phyloP scores from a whole-genome alignment of 768 basidiomycete genomes.

The Sporobolomyces roseus region DNA sequence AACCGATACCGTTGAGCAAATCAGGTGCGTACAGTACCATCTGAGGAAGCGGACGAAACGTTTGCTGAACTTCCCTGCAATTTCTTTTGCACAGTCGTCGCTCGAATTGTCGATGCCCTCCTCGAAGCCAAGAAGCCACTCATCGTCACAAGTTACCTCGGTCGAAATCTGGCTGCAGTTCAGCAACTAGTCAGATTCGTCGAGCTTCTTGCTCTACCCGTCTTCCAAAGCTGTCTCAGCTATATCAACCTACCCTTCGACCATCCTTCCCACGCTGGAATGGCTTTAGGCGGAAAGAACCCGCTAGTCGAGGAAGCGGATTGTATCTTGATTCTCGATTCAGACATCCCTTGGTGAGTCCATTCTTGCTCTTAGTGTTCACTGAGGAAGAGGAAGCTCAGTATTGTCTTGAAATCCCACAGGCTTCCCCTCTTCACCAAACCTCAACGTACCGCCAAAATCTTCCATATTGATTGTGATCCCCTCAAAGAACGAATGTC shows the following conservation, averaged over 20 bases:
- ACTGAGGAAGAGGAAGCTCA: too few relatives aligned
- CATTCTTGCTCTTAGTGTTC: too few relatives aligned
- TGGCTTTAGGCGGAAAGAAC: background rate
- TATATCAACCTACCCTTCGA: constrained; percentile 59
- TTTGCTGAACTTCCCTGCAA: too few relatives aligned
- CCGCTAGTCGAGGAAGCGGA: constrained; percentile 52
- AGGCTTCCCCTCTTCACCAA: constrained; percentile 49
- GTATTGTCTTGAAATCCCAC: background rate
- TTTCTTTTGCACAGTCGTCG: constrained; percentile 43
- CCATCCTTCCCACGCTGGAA: constrained; percentile 46
- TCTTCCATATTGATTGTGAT: constrained; percentile 64
- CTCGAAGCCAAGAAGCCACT: constrained; percentile 57
- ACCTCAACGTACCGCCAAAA: constrained; percentile 49
- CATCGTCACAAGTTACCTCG: constrained; percentile 64
- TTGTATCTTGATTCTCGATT: constrained; percentile 63
- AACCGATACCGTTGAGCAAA: constrained; percentile 55
- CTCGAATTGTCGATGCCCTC: constrained; percentile 55
- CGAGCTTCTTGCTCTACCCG: constrained; percentile 57
- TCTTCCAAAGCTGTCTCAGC: constrained; percentile 57
- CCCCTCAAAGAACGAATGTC: constrained; percentile 56
- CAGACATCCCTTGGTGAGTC: constrained; percentile 61
- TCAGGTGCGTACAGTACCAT: constrained; percentile 45
- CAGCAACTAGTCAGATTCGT: constrained; percentile 55
- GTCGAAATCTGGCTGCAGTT: constrained; percentile 57
- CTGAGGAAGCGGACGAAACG: too few relatives aligned